Conservation (phyloP, 2,329 filamentous ascomycete genomes). For the Hyphodiscus sp. region DNA sequence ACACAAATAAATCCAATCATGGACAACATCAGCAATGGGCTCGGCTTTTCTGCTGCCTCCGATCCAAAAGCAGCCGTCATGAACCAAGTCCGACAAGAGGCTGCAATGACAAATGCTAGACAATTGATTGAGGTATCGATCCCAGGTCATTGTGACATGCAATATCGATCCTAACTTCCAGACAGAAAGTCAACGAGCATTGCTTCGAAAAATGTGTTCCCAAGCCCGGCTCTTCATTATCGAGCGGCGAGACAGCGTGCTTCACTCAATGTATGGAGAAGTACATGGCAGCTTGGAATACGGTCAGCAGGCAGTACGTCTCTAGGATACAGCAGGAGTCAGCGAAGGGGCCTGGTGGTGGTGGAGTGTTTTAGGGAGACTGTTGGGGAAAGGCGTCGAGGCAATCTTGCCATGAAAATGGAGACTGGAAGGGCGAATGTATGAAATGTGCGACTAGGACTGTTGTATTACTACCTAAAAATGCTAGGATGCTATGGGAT, state of each 20-base stretch:
- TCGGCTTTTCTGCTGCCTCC: constrained; percentile 17
- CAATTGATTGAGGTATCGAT: constrained; percentile 60
- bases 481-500: background rate
- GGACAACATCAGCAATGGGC: constrained; percentile 22
- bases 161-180: constrained; percentile 35
- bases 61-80: constrained; percentile 36
- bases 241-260: constrained; percentile 60
- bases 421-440: background rate
- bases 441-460: background rate
- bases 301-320: constrained; percentile 63
- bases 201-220: constrained; percentile 75
- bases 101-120: constrained; percentile 60
- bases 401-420: background rate
- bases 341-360: constrained; percentile 17
- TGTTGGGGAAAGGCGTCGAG: background rate
- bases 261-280: constrained; percentile 76
- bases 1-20: constrained; percentile 12
- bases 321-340: constrained; percentile 29
- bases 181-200: constrained; percentile 71
- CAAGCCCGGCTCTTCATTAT: constrained; percentile 58
- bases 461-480: background rate
- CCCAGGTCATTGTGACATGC: background rate
- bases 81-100: constrained; percentile 51
- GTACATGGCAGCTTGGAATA: constrained; percentile 76
- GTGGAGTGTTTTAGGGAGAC: constrained; percentile 21